Base-by-base conservation (phyloP, 768 basidiomycete genomes). In the Leccinum olivaceopallidum region DNA sequence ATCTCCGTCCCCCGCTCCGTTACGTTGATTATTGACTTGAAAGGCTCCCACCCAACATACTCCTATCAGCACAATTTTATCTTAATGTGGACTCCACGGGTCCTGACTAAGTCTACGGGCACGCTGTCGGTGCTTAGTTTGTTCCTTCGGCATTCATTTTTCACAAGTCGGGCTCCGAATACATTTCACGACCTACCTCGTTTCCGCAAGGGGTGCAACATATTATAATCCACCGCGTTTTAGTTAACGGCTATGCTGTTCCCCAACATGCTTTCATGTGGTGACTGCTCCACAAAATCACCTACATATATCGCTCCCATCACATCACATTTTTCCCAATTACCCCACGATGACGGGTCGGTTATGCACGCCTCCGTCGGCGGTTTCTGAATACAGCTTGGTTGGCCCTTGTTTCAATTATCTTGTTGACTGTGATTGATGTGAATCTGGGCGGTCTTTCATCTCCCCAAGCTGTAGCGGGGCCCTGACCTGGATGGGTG, bases 91-190 rank as follows among this genome's bases (percentile, higher is more conserved):
- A 60, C 60, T 34, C 54, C 64, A 65, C 61, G 59, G 47, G 62
- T 60, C 61, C 62, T 64, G 50, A 60, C 66, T 57, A 64, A 61
- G 69, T 65, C 69, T 66, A 69, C 64, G 55, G 57, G 59, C 66
- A 53, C 54, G 39, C 49, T 12, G 47, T 57, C 50, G 48, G 57
- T 34, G 32, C 32, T 56, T 61, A 62, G 39, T 59, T 56, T 55
- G 59, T 55, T 48, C 55, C 55, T 60, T 63, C 58, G 55, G 57
- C 22, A 54, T 63, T 64, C 63, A 55, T 52, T 13, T 44, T 66
- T 61, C 61, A 67, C 59, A 66, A 70, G 50, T 44, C 50, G 63
- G 57, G 49, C 54, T 50, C 57, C 51, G 55, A 55, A 39, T 59
- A n/a, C 60, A 58, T 55, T 60, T 50, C 53, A 58, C 57, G 56